These are phyloP conservation scores for Haplosporangium sp. DNA, from an alignment of 371 early-diverging fungal genomes.

Conservation along the genomic window DNA sequence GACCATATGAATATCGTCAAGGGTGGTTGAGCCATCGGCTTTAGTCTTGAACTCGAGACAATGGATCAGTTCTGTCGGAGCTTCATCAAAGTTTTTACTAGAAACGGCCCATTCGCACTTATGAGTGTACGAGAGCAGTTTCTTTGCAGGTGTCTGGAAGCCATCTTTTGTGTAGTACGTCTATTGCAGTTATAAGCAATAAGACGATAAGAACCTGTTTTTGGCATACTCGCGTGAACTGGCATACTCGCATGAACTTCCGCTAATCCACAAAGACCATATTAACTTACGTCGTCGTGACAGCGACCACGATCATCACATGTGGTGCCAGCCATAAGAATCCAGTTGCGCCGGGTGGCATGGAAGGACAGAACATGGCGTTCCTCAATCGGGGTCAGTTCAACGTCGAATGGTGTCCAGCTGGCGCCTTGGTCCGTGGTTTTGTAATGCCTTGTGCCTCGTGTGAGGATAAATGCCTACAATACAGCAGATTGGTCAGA, in stretches of 20 bases:
- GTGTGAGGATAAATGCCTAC: slow-evolving; percentile 74
- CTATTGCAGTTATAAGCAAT: slow-evolving; percentile 36
- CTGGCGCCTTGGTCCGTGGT: slow-evolving; percentile 72
- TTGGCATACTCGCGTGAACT: background rate
- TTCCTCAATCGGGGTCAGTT: slow-evolving; percentile 57
- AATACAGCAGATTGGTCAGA: background rate
- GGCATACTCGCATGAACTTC: background rate
- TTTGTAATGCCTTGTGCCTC: slow-evolving; percentile 68
- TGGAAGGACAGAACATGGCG: slow-evolving; percentile 71
- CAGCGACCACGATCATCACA: slow-evolving; percentile 63
- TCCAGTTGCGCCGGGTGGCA: slow-evolving; percentile 66
- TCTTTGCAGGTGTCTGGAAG: slow-evolving; percentile 62
- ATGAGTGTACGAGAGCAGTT: slow-evolving; percentile 64
- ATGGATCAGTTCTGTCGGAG: slow-evolving; percentile 68
- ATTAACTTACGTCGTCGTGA: slow-evolving; percentile 60
- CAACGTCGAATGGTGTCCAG: slow-evolving; percentile 74
- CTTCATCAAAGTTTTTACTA: slow-evolving; percentile 61
- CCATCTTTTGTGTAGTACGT: slow-evolving; percentile 75
- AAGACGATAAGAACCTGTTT: no score
- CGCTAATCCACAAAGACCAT: background rate
- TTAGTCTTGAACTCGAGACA: slow-evolving; percentile 68
- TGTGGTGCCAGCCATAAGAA: slow-evolving; percentile 65
- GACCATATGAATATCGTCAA: slow-evolving; percentile 67
- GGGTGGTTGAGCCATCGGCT: slow-evolving; percentile 53
- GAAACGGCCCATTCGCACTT: slow-evolving; percentile 79